These are phyloP conservation scores for Capronia americana DNA, from an alignment of 2,329 filamentous ascomycete genomes.

Conservation along the genomic window DNA sequence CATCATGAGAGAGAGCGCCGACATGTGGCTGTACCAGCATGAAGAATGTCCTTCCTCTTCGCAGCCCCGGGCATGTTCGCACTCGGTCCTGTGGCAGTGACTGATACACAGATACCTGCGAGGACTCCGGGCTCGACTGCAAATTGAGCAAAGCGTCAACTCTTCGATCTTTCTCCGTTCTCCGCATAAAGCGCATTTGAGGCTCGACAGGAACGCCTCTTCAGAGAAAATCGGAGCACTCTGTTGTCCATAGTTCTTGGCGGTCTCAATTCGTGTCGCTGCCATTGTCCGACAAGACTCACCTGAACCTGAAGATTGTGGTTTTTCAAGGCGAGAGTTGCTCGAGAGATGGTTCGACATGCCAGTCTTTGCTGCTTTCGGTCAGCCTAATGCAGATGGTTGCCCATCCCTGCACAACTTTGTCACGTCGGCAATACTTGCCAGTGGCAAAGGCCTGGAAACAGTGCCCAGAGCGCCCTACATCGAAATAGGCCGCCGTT, in stretches of 20 bases:
- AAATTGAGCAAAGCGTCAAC: slow-evolving; percentile 7
- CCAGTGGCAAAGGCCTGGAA: not conserved
- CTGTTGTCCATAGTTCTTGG: not conserved
- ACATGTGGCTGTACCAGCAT: slow-evolving; percentile 12
- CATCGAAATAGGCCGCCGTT: not conserved
- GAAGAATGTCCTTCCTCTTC: slow-evolving; percentile 8
- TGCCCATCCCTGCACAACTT: not conserved
- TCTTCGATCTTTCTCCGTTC: slow-evolving; percentile 9
- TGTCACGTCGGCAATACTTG: not conserved
- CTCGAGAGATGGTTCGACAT: not conserved
- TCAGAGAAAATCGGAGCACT: not conserved
- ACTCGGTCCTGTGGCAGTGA: slow-evolving; percentile 8
- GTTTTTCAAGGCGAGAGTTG: not conserved
- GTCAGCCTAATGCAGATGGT: not conserved
- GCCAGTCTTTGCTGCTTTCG: not conserved
- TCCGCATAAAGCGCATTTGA: slow-evolving; percentile 6
- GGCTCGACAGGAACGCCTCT: slow-evolving; percentile 1
- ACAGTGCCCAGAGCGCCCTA: not conserved
- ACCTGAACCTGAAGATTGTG: not conserved
- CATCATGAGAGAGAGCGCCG: not conserved
- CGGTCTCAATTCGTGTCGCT: not conserved
- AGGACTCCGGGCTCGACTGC: not conserved
- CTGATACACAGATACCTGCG: slow-evolving; percentile 8
- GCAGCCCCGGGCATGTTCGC: slow-evolving; percentile 3
- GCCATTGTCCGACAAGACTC: not conserved